These are phyloP conservation scores for Leishmania amazonensis DNA, from an alignment of 208 protist species.

Conservation along the genomic window DNA sequence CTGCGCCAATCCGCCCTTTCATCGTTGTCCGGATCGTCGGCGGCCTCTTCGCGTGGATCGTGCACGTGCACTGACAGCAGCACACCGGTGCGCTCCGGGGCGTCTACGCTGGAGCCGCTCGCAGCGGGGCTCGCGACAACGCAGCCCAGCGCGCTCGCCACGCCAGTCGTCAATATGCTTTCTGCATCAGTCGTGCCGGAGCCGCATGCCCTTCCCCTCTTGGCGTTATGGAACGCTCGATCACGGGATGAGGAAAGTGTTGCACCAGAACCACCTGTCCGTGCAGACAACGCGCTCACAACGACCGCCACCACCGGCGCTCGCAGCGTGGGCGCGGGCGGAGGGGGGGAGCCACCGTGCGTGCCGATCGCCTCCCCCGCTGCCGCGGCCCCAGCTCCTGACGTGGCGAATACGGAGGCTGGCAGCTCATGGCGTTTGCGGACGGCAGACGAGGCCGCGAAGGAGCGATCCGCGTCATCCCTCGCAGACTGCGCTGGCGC, in stretches of 20 bases:
- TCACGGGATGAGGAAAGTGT: neutral
- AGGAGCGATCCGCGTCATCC: neutral
- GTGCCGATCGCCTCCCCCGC: neutral
- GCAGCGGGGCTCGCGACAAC: neutral
- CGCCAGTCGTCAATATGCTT: neutral
- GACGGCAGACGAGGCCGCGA: neutral
- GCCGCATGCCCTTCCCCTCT: neutral
- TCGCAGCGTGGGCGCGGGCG: neutral
- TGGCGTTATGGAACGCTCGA: neutral
- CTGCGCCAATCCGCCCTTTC: neutral
- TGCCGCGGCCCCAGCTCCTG: neutral
- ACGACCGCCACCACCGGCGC: neutral
- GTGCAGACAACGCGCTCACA: neutral
- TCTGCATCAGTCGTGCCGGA: neutral
- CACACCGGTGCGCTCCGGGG: neutral
- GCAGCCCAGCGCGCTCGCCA: neutral
- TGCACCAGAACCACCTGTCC: neutral
- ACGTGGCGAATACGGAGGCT: neutral
- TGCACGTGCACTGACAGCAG: neutral
- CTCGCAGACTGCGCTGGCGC: neutral
- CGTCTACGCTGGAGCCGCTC: neutral
- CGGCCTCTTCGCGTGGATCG: neutral
- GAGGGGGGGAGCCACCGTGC: neutral
- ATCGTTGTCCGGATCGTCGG: neutral
- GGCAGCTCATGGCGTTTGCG: neutral